Evolutionary conservation across 2,329 filamentous ascomycete species (phyloP).

Genomic region (Thelonectria olida): DNA sequence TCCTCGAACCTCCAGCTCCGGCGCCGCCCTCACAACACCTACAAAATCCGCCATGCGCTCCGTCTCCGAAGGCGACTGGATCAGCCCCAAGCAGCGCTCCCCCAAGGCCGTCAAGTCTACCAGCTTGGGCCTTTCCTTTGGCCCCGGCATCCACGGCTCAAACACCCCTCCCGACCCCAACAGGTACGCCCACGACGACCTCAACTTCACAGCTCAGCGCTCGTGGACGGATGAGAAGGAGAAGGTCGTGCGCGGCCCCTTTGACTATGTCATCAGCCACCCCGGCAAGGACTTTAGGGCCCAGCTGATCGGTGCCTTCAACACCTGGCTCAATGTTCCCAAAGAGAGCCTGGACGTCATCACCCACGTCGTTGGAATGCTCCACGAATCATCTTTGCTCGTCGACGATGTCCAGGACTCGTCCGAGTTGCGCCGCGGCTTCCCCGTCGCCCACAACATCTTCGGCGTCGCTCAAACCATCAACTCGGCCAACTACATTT

Average conservation of each 20-base stretch:
- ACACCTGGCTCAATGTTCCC: slow-evolving; percentile 81
- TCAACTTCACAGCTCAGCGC: slow-evolving; percentile 59
- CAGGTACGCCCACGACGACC: slow-evolving; percentile 64
- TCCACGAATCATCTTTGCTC: slow-evolving; percentile 84
- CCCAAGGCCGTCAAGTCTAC: slow-evolving; percentile 14
- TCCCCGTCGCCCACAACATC: slow-evolving; percentile 84
- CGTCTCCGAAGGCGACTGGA: slow-evolving; percentile 71
- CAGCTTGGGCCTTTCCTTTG: slow-evolving; percentile 26
- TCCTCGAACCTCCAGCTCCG: slow-evolving; percentile 71
- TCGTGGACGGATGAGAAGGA: slow-evolving; percentile 81
- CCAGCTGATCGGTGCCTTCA: slow-evolving; percentile 83
- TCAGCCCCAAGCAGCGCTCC: slow-evolving; percentile 51
- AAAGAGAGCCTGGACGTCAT: slow-evolving; percentile 75
- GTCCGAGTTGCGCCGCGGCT: slow-evolving; percentile 77
- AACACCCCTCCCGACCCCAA: slow-evolving; percentile 57
- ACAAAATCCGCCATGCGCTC: slow-evolving; percentile 55
- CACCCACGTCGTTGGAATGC: slow-evolving; percentile 82
- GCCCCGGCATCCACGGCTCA: slow-evolving; percentile 44
- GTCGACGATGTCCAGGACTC: slow-evolving; percentile 91
- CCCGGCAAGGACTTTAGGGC: slow-evolving; percentile 87
- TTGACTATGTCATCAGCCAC: slow-evolving; percentile 80
- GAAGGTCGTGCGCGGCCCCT: slow-evolving; percentile 79
- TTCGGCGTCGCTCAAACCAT: slow-evolving; percentile 90
- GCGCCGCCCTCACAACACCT: slow-evolving; percentile 36
- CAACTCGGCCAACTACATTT: slow-evolving; percentile 90